phyloP scores from a whole-genome alignment of 2,329 filamentous ascomycete genomes.

The Colletotrichum sp. region DNA sequence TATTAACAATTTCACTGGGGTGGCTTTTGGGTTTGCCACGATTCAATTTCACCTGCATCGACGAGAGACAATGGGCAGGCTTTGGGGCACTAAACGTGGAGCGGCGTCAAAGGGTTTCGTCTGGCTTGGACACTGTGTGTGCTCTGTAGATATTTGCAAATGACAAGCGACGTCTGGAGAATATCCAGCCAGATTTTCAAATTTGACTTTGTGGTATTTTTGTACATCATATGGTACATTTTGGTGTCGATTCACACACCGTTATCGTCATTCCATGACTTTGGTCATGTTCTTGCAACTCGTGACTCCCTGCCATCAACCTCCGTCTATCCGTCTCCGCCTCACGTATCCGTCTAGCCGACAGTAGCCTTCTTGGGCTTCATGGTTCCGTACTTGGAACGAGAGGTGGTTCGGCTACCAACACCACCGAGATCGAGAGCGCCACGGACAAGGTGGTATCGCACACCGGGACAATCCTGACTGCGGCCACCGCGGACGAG shows the following conservation, averaged over 20 bases:
- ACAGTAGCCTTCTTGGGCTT: slow-evolving; percentile 86
- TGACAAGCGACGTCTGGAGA: background rate
- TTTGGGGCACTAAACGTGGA: slow-evolving; percentile 14
- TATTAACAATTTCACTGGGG: slow-evolving; percentile 13
- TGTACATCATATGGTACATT: slow-evolving; percentile 8
- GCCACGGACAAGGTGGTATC: slow-evolving; percentile 91
- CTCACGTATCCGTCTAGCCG: slow-evolving; percentile 33
- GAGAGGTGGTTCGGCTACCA: slow-evolving; percentile 78
- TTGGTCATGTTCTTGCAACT: background rate
- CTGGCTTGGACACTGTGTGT: slow-evolving; percentile 14
- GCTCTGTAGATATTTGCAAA: slow-evolving; percentile 18
- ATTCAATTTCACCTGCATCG: slow-evolving; percentile 8
- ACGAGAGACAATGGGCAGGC: slow-evolving; percentile 10
- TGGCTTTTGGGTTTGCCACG: slow-evolving; percentile 16
- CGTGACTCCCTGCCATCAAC: background rate
- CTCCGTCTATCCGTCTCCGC: background rate
- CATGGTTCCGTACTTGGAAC: slow-evolving; percentile 98
- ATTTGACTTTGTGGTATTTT: background rate
- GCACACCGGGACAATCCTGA: slow-evolving; percentile 98
- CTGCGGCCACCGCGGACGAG: slow-evolving; percentile 90
- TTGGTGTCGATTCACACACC: background rate
- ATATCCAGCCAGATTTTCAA: background rate
- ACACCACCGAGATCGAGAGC: slow-evolving; percentile 95
- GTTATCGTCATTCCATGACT: background rate
- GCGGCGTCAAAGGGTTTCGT: slow-evolving; percentile 21